These are phyloP conservation scores for Diutina mesorugosa DNA, from an alignment of 1,139 yeast genomes.

Conservation along the genomic window DNA sequence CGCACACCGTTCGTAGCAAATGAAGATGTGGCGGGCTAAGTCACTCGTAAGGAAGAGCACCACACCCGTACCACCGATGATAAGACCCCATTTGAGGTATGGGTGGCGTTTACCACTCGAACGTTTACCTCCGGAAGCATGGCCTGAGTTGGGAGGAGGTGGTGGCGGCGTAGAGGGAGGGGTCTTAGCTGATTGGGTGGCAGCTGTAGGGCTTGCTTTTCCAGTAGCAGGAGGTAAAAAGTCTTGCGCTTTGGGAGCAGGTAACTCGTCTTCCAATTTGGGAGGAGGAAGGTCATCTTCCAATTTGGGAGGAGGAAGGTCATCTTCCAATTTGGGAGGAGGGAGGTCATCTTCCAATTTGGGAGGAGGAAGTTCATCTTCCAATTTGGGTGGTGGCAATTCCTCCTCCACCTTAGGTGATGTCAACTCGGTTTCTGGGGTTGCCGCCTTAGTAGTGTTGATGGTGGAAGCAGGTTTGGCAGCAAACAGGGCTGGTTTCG, in stretches of 20 bases:
- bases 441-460: background rate
- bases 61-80: slow-evolving; percentile 15
- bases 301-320: background rate
- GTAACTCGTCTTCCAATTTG: background rate
- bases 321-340: background rate
- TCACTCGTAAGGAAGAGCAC: slow-evolving; percentile 23
- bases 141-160: background rate
- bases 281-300: background rate
- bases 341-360: background rate
- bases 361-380: background rate
- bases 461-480: background rate
- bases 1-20: slow-evolving; percentile 42
- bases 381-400: background rate
- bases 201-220: background rate
- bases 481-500: background rate
- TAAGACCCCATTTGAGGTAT: slow-evolving; percentile 17
- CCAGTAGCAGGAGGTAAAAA: background rate
- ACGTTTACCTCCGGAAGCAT: background rate
- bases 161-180: background rate
- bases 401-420: background rate
- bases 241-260: background rate
- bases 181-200: background rate
- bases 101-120: background rate
- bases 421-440: background rate
- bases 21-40: slow-evolving; percentile 16